Evolutionary conservation across 75 land plant genomes (phyloP).

Genomic region (Pinus albicaulis): DNA sequence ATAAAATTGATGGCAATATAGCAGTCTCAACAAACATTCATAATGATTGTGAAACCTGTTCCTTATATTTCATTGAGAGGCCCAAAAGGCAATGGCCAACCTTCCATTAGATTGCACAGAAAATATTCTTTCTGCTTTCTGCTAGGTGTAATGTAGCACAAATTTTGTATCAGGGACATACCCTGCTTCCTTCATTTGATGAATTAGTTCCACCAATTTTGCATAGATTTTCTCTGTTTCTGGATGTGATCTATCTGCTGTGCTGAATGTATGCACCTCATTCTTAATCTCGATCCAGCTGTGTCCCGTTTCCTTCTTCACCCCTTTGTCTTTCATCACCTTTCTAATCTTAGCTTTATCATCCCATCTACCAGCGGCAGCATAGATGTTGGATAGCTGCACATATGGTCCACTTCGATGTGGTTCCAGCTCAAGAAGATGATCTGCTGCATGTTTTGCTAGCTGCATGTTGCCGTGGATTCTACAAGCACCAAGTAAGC

Average conservation of each 20-base stretch:
- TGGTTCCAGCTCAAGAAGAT: slow-evolving; percentile 8
- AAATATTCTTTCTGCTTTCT: neutral
- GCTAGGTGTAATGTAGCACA: neutral
- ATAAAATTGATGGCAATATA: slow-evolving; percentile 14
- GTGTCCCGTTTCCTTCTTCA: slow-evolving; percentile 13
- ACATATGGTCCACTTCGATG: slow-evolving; percentile 16
- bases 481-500: slow-evolving; percentile 20
- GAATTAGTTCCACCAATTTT: slow-evolving; percentile 12
- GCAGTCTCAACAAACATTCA: slow-evolving; percentile 10
- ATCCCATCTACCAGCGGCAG: slow-evolving; percentile 17
- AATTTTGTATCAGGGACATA: slow-evolving; percentile 20
- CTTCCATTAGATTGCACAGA: slow-evolving; percentile 6
- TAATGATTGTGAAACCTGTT: neutral
- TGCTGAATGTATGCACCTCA: slow-evolving; percentile 14
- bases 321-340: slow-evolving; percentile 10
- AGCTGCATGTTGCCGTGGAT: slow-evolving; percentile 16
- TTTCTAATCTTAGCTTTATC: slow-evolving; percentile 7
- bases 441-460: slow-evolving; percentile 17
- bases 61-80: slow-evolving; percentile 1
- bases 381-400: slow-evolving; percentile 21
- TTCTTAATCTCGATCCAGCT: slow-evolving; percentile 17
- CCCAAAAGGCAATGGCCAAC: slow-evolving; percentile 9
- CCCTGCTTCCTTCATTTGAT: slow-evolving; percentile 11
- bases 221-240: slow-evolving; percentile 20
- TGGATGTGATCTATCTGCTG: slow-evolving; percentile 15